Evolutionary conservation across 768 basidiomycete genomes (phyloP).

Genomic region (Hirschioporus abietinus): DNA sequence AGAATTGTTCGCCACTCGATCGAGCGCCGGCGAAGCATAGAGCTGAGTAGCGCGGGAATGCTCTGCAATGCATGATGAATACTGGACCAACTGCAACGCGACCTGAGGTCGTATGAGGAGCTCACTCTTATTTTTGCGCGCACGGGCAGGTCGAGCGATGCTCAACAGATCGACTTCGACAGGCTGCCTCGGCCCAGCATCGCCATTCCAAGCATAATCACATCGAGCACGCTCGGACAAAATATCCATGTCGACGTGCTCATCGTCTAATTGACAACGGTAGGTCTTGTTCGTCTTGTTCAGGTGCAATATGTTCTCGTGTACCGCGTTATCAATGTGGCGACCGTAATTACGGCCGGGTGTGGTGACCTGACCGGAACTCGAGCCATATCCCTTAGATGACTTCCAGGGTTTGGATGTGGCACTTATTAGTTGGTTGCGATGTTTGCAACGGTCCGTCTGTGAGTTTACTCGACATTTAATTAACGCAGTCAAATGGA

Average conservation of each 20-base stretch:
- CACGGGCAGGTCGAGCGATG: background rate
- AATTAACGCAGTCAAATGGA: background rate
- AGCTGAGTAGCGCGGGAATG: background rate
- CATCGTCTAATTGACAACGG: background rate
- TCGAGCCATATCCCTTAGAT: background rate
- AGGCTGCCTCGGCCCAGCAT: background rate
- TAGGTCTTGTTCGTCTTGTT: background rate
- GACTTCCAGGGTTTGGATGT: background rate
- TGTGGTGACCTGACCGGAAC: background rate
- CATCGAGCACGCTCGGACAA: background rate
- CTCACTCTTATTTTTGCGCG: background rate
- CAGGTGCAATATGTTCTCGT: background rate
- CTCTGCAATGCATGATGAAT: background rate
- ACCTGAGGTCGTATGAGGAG: background rate
- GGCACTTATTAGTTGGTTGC: too few relatives aligned
- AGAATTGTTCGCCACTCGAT: background rate
- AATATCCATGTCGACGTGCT: background rate
- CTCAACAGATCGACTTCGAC: background rate
- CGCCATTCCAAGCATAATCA: background rate
- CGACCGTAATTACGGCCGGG: background rate
- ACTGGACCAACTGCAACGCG: too few relatives aligned
- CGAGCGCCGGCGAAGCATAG: background rate
- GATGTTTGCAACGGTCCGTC: background rate
- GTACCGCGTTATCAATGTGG: background rate
- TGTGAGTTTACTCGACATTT: background rate